Conservation (phyloP, 2,329 filamentous ascomycete genomes). For the Tolypocladium album region DNA sequence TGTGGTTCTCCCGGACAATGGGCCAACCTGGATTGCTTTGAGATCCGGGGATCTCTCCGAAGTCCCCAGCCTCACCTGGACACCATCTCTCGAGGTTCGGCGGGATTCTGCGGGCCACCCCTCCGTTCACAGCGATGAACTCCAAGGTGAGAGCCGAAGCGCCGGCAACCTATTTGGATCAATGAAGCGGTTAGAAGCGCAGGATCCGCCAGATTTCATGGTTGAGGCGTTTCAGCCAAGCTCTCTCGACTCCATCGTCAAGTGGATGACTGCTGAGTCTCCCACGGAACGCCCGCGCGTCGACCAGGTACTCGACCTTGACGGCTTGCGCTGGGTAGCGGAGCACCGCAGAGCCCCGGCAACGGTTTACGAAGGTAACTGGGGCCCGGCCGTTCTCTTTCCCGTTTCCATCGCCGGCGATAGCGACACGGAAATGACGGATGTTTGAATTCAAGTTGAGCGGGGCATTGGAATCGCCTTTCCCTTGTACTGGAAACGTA, state of each 20-base stretch:
- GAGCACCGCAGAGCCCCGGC: constrained; percentile 71
- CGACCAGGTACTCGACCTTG: constrained; percentile 59
- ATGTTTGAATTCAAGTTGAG: constrained; percentile 29
- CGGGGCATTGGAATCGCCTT: constrained; percentile 8
- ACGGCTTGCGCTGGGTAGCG: constrained; percentile 72
- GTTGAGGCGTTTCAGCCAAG: constrained; percentile 58
- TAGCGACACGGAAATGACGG: constrained; percentile 48
- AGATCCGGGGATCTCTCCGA: constrained; percentile 83
- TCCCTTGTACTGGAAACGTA: constrained; percentile 13
- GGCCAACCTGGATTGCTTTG: constrained; percentile 80
- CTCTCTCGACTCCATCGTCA: constrained; percentile 74
- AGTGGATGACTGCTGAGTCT: constrained; percentile 76
- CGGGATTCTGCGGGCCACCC: constrained; percentile 57
- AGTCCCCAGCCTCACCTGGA: constrained; percentile 79
- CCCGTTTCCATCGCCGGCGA: constrained; percentile 24
- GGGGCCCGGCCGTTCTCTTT: constrained; percentile 62
- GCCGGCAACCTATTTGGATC: constrained; percentile 30
- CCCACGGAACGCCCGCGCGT: constrained; percentile 64
- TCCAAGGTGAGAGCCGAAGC: constrained; percentile 20
- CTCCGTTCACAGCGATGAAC: constrained; percentile 22
- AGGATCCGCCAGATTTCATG: constrained; percentile 79
- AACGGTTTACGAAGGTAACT: constrained; percentile 94
- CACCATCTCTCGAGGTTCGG: constrained; percentile 56
- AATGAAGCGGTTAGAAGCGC: constrained; percentile 37
- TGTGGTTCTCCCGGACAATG: constrained; percentile 87